Percentiles rank a stretch among this genome's conserved stretches.
Conservation (phyloP, 116 monocot species). For the Papilionanthe hybrid region DNA sequence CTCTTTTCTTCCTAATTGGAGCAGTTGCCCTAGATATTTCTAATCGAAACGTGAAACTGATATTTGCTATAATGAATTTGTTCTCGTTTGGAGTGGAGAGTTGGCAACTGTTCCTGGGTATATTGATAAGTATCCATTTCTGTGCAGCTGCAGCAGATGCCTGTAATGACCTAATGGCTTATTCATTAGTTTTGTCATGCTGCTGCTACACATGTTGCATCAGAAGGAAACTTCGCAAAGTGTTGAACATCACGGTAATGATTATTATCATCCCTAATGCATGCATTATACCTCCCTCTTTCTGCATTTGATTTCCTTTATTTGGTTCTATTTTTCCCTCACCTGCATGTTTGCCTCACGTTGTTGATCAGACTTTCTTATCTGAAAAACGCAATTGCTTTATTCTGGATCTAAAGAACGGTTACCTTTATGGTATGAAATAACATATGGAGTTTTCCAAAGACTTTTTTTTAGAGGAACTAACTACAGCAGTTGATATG, state of each 20-base stretch:
- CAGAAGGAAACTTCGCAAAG: conserved; percentile 63
- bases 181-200: conserved; percentile 73
- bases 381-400: not conserved
- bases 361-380: not conserved
- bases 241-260: conserved; percentile 65
- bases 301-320: not conserved
- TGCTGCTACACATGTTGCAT: conserved; percentile 92
- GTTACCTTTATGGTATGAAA: not conserved
- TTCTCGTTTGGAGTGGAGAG: not conserved
- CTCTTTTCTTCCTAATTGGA: not conserved
- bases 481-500: not conserved
- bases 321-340: not conserved
- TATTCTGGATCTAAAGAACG: not conserved
- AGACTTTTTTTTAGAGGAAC: not conserved
- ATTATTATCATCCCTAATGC: conserved; percentile 1
- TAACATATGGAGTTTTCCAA: not conserved
- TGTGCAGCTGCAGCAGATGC: conserved; percentile 67
- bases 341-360: not conserved
- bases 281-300: not conserved
- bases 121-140: not conserved
- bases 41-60: not conserved
- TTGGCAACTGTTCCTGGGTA: not conserved
- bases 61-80: not conserved
- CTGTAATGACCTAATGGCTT: conserved; percentile 86
- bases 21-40: not conserved